These are phyloP conservation scores for Houttuynia cordata DNA, from an alignment of 164 flowering plant genomes.

Conservation along the genomic window DNA sequence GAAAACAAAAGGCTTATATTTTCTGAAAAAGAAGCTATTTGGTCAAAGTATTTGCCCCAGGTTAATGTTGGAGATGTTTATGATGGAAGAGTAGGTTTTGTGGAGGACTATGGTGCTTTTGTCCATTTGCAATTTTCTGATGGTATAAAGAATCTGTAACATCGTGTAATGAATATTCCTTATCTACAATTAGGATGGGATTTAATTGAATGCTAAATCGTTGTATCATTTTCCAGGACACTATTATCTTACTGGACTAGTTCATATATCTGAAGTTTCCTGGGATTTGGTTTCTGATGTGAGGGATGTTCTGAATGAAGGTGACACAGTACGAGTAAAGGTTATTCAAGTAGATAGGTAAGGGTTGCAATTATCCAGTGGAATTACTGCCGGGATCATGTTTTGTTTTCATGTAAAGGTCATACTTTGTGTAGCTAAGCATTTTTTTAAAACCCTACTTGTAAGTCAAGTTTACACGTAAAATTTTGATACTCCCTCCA, in stretches of 20 bases:
- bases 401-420: too few relatives aligned
- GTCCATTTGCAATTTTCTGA: conserved; percentile 74
- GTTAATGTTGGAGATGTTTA: conserved; percentile 58
- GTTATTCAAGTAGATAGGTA: conserved; percentile 58
- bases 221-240: conserved; percentile 36
- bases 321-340: conserved; percentile 72
- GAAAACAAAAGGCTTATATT: conserved; percentile 60
- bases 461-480: too few relatives aligned
- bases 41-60: conserved; percentile 44
- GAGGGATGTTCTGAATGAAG: conserved; percentile 59
- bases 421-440: too few relatives aligned
- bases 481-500: too few relatives aligned
- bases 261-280: conserved; percentile 88
- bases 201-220: background rate
- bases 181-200: background rate
- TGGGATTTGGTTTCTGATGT: conserved; percentile 94
- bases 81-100: conserved; percentile 58
- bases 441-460: too few relatives aligned
- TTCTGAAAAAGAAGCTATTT: conserved; percentile 77
- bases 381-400: too few relatives aligned
- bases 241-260: conserved; percentile 81
- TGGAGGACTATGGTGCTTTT: conserved; percentile 91
- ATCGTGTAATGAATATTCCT: background rate
- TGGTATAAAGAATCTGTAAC: conserved; percentile 29
- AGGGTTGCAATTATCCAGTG: conserved; percentile 7